These are phyloP conservation scores for Aspergillus japonicus DNA, from an alignment of 2,329 filamentous ascomycete genomes.

Conservation along the genomic window DNA sequence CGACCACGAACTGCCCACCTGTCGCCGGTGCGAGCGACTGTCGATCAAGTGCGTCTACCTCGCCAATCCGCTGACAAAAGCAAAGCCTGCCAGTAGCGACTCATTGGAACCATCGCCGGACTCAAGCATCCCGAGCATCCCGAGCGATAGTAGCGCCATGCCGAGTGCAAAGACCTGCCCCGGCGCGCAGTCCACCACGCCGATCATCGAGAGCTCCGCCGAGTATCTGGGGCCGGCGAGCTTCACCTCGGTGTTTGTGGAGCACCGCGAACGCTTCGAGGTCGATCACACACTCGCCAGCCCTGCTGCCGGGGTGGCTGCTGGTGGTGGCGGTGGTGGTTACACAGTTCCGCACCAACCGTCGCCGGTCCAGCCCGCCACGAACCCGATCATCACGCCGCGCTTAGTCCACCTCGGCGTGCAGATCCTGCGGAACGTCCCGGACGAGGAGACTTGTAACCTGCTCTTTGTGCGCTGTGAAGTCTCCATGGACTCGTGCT, in stretches of 20 bases:
- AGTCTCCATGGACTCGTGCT: neutral
- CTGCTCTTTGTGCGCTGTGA: neutral
- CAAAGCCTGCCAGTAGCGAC: neutral
- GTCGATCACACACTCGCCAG: neutral
- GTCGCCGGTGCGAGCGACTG: constrained; percentile 1
- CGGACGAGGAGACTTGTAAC: neutral
- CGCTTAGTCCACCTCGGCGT: neutral
- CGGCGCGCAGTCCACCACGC: neutral
- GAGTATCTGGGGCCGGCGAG: constrained; percentile 8
- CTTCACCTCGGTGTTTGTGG: constrained; percentile 6
- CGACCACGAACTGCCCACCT: constrained; percentile 2
- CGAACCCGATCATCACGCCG: neutral
- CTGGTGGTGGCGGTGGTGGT: neutral
- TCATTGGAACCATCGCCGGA: neutral
- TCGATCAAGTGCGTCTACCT: constrained; percentile 4
- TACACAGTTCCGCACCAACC: too few relatives aligned
- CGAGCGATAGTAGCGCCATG: neutral
- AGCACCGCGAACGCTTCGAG: constrained; percentile 5
- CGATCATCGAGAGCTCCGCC: constrained; percentile 2
- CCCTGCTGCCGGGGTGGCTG: neutral
- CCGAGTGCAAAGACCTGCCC: neutral
- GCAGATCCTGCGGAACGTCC: constrained; percentile 1
- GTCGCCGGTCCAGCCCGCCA: neutral
- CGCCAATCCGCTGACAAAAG: neutral
- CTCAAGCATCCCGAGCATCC: neutral